phyloP scores from a whole-genome alignment of 345 rosid genomes.

The Carallia pectinifolia region DNA sequence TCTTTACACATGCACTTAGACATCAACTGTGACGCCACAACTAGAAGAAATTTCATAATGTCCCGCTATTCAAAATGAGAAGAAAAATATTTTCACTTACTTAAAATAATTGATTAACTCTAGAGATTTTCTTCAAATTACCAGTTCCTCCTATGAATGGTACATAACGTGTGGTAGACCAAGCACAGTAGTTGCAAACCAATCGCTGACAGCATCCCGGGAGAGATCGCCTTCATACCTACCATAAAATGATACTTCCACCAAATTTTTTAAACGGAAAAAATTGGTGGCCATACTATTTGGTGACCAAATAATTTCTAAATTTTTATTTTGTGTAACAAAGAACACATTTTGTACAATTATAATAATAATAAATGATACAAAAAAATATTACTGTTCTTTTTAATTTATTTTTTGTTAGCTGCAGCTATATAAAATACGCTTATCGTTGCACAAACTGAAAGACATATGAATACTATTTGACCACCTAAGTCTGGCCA shows the following conservation, averaged over 20 bases:
- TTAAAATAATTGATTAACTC: slow-evolving; percentile 6
- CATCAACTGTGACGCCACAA: not conserved
- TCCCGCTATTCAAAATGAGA: not conserved
- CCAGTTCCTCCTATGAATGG: slow-evolving; percentile 81
- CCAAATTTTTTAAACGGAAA: too few species aligned
- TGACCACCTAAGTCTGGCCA: too few species aligned
- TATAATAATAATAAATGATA: too few species aligned
- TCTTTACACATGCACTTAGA: not conserved
- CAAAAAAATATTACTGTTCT: too few species aligned
- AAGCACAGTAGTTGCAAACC: slow-evolving; percentile 74
- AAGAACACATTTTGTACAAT: too few species aligned
- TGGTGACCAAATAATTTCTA: too few species aligned
- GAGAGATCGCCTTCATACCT: slow-evolving; percentile 80
- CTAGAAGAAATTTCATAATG: not conserved
- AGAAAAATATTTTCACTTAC: not conserved
- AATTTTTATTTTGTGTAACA: too few species aligned
- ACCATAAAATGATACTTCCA: slow-evolving; percentile 12
- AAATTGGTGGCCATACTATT: too few species aligned
- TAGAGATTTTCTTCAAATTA: slow-evolving; percentile 30
- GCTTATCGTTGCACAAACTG: too few species aligned
- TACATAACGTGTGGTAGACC: slow-evolving; percentile 78
- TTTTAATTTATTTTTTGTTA: too few species aligned
- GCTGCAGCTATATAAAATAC: too few species aligned
- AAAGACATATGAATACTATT: too few species aligned
- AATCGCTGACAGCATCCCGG: slow-evolving; percentile 69